A percentile compares a stretch with the other conserved stretches of the same genome.
Evolutionary conservation across 306 rosid species (phyloP).

Genomic region (Vigna mungo): DNA sequence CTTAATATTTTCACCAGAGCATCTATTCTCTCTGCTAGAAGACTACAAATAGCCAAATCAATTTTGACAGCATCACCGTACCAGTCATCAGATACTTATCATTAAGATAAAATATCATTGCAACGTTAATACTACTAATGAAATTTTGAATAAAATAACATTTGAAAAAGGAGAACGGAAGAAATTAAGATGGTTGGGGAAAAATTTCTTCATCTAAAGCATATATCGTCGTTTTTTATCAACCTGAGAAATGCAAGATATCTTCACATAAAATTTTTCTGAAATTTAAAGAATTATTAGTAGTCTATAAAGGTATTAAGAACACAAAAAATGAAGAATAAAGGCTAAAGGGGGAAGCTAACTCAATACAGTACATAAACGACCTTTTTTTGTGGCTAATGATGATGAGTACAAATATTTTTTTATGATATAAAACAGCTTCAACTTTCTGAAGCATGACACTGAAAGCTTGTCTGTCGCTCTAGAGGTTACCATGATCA

Average conservation of each 20-base stretch:
- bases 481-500: slow-evolving; percentile 16
- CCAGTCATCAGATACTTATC: slow-evolving; percentile 11
- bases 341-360: neutral
- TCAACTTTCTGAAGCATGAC: slow-evolving; percentile 11
- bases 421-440: neutral
- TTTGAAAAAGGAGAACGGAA: neutral
- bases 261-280: neutral
- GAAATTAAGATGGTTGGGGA: neutral
- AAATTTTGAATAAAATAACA: neutral
- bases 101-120: neutral
- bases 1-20: neutral
- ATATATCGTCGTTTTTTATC: neutral
- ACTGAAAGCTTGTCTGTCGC: neutral
- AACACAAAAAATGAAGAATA: neutral
- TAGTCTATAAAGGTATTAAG: neutral
- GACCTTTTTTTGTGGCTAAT: neutral
- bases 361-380: neutral
- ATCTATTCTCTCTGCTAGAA: neutral
- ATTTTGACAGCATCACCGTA: neutral
- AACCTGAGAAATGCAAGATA: neutral
- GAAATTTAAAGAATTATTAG: neutral
- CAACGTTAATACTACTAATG: neutral
- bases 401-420: slow-evolving; percentile 5
- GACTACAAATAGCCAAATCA: neutral
- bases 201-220: neutral